phyloP scores from a whole-genome alignment of 441 rosid genomes.

The Bruguiera hainesii region DNA sequence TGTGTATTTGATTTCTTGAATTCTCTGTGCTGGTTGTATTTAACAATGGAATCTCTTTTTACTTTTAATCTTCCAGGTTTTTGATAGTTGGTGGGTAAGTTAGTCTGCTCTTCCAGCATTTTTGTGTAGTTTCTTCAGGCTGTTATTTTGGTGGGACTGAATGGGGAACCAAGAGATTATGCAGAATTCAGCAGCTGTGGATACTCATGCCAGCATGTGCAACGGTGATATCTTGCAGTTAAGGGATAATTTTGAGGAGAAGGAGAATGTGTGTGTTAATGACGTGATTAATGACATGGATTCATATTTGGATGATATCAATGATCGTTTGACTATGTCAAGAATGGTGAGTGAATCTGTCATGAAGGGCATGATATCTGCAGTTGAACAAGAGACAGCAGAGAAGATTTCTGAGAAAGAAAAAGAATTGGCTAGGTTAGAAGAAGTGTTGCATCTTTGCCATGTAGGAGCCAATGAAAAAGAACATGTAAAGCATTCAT shows the following conservation, averaged over 20 bases:
- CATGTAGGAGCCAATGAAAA: conserved; percentile 32
- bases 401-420: conserved; percentile 65
- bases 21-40: too few relatives aligned
- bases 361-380: conserved; percentile 69
- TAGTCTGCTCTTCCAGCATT: conserved; percentile 10
- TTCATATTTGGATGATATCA: conserved; percentile 57
- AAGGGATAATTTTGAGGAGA: conserved; percentile 32
- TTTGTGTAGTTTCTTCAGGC: not conserved
- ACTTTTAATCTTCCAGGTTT: conserved; percentile 3
- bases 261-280: conserved; percentile 37
- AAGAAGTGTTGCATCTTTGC: conserved; percentile 36
- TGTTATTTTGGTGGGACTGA: conserved; percentile 14
- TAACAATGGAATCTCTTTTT: too few relatives aligned
- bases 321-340: conserved; percentile 55
- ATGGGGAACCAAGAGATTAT: conserved; percentile 30
- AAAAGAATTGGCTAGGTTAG: conserved; percentile 52
- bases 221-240: conserved; percentile 19
- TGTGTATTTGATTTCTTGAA: too few relatives aligned
- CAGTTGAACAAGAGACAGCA: conserved; percentile 68
- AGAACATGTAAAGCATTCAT: conserved; percentile 14
- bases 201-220: conserved; percentile 22
- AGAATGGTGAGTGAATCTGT: conserved; percentile 82
- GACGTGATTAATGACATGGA: conserved; percentile 63
- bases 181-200: conserved; percentile 28
- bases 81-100: not conserved